Evolutionary conservation across 2,329 filamentous ascomycete genomes (phyloP).

Genomic region (Balansia obtecta): DNA sequence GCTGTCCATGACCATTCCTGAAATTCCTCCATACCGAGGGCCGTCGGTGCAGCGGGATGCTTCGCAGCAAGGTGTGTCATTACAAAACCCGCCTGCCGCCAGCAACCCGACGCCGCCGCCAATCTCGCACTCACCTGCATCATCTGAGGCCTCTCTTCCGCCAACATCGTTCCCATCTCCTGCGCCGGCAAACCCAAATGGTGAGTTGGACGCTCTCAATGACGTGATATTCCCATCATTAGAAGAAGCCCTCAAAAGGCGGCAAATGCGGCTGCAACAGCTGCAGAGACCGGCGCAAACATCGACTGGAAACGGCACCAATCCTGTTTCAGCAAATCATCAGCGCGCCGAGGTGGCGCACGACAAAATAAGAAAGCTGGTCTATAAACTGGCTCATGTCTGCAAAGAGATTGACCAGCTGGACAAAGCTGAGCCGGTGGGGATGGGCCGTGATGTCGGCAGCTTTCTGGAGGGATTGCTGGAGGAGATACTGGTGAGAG

Average conservation of each 20-base stretch:
- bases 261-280: constrained; percentile 49
- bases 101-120: constrained; percentile 10
- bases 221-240: constrained; percentile 89
- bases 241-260: constrained; percentile 77
- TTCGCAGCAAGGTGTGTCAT: constrained; percentile 16
- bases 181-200: constrained; percentile 44
- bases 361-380: constrained; percentile 68
- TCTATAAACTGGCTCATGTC: constrained; percentile 69
- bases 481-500: constrained; percentile 84
- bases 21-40: constrained; percentile 44
- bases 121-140: constrained; percentile 19
- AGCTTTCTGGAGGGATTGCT: constrained; percentile 85
- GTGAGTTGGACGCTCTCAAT: constrained; percentile 73
- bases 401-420: constrained; percentile 85
- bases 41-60: constrained; percentile 17
- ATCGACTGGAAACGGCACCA: constrained; percentile 13
- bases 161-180: constrained; percentile 43
- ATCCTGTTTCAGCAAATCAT: constrained; percentile 44
- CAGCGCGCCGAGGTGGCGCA: constrained; percentile 62
- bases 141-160: constrained; percentile 19
- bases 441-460: constrained; percentile 83
- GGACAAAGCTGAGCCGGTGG: constrained; percentile 76
- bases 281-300: constrained; percentile 26
- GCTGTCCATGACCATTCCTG: constrained; percentile 32
- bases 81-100: constrained; percentile 11